phyloP scores from a whole-genome alignment of 192 early-diverging fungal species.

The Dispira simplex region DNA sequence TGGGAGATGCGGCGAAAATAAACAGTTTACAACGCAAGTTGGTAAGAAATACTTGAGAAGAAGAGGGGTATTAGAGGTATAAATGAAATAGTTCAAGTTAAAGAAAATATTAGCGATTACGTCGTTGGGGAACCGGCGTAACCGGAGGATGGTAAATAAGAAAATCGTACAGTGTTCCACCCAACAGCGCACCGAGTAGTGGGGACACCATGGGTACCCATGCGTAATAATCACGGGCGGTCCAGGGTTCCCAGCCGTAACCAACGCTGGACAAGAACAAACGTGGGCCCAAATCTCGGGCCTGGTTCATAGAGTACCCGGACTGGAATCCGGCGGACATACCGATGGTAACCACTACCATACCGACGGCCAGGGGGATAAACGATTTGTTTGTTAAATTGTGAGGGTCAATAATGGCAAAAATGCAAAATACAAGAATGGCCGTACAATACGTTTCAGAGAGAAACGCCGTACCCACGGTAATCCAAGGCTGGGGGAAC shows the following conservation, averaged over 20 bases:
- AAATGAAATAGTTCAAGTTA: too few species aligned
- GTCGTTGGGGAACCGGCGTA: too few species aligned
- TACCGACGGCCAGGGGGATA: conserved; percentile 38
- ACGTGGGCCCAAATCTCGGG: conserved; percentile 66
- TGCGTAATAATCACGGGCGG: conserved; percentile 43
- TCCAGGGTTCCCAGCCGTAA: conserved; percentile 50
- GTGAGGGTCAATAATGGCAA: conserved; percentile 39
- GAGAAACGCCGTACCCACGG: conserved; percentile 33
- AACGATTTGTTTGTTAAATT: conserved; percentile 35
- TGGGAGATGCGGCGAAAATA: too few species aligned
- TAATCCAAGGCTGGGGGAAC: conserved; percentile 34
- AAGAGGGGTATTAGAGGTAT: too few species aligned
- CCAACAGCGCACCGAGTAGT: conserved; percentile 39
- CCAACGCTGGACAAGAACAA: conserved; percentile 47
- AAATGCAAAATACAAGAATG: conserved; percentile 43
- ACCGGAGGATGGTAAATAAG: conserved; percentile 21
- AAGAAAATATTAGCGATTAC: too few species aligned
- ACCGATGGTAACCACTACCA: conserved; percentile 42
- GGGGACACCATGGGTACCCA: conserved; percentile 55
- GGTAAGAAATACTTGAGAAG: too few species aligned
- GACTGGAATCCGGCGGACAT: conserved; percentile 47
- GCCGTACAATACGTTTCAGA: conserved; percentile 57
- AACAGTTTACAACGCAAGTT: too few species aligned
- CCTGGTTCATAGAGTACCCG: conserved; percentile 57
- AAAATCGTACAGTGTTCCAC: conserved; percentile 38